A percentile compares a stretch with the other conserved stretches of the same genome.
Conservation (phyloP, 495 filamentous ascomycete species). For the Daldinia decipiens region DNA sequence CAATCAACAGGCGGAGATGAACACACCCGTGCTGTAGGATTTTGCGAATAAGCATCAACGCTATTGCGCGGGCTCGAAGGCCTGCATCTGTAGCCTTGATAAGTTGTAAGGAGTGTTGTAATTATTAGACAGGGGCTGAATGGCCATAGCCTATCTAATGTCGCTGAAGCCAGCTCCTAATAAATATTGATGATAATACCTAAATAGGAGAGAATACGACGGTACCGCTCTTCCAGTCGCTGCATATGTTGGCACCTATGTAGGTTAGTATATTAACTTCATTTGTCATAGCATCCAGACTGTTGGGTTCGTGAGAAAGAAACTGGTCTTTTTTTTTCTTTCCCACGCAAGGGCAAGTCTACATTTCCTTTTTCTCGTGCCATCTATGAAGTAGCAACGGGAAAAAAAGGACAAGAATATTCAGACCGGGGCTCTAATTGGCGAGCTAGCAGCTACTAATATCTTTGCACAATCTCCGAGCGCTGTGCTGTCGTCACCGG, state of each 20-base stretch:
- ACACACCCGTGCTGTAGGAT: slow-evolving; percentile 5
- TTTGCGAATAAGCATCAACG: slow-evolving; percentile 1
- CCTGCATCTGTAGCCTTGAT: not conserved
- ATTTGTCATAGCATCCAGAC: slow-evolving; percentile 1
- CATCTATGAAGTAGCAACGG: not conserved
- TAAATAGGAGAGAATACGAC: slow-evolving; percentile 3
- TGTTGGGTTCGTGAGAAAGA: not conserved
- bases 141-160: slow-evolving; percentile 1
- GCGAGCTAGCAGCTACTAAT: slow-evolving; percentile 11
- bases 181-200: not conserved
- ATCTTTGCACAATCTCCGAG: slow-evolving; percentile 28
- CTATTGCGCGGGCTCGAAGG: not conserved
- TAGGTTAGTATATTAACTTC: not conserved
- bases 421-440: slow-evolving; percentile 6
- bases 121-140: not conserved
- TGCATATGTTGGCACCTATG: not conserved
- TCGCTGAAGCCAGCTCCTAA: not conserved
- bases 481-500: slow-evolving; percentile 18
- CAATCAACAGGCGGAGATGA: slow-evolving; percentile 32
- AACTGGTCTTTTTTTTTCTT: not conserved
- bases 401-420: slow-evolving; percentile 3
- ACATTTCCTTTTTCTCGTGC: not conserved
- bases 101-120: not conserved
- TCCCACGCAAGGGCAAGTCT: slow-evolving; percentile 17
- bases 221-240: slow-evolving; percentile 3